phyloP scores from a whole-genome alignment of 768 basidiomycete genomes.

The Cyathus striatus region DNA sequence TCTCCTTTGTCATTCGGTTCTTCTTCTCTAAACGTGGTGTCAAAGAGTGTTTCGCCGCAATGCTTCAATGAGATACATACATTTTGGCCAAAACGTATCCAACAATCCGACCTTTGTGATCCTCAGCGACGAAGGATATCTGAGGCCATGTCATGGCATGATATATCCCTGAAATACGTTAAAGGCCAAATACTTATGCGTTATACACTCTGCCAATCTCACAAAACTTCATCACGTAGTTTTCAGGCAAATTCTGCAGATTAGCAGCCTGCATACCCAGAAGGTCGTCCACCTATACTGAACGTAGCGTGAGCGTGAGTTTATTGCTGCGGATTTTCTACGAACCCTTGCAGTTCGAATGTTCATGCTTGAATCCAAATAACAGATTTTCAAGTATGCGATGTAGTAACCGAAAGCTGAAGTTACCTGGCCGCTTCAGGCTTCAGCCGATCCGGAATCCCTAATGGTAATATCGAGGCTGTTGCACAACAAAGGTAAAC shows the following conservation, averaged over 20 bases:
- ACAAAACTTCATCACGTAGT: slow-evolving; percentile 84
- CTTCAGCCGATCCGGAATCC: not conserved
- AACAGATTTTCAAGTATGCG: not conserved
- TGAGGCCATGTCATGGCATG: slow-evolving; percentile 91
- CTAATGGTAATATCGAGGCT: not conserved
- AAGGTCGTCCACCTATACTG: slow-evolving; percentile 74
- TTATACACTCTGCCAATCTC: not conserved
- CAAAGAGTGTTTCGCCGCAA: not conserved
- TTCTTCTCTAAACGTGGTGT: slow-evolving; percentile 25
- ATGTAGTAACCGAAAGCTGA: not conserved
- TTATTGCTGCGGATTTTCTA: slow-evolving; percentile 4
- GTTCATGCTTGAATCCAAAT: slow-evolving; percentile 29
- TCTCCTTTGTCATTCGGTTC: slow-evolving; percentile 48
- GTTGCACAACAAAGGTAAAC: not conserved
- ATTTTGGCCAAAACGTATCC: slow-evolving; percentile 97
- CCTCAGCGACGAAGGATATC: slow-evolving; percentile 90
- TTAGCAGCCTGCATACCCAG: slow-evolving; percentile 93
- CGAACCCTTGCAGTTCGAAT: slow-evolving; percentile 44
- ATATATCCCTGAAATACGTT: slow-evolving; percentile 67
- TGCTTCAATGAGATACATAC: slow-evolving; percentile 34
- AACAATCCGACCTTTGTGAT: slow-evolving; percentile 82
- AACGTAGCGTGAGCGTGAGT: slow-evolving; percentile 7
- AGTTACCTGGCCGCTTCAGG: too few relatives aligned
- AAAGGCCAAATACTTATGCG: too few relatives aligned
- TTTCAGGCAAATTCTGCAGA: slow-evolving; percentile 89